Base-by-base conservation (phyloP, 2,329 filamentous ascomycete species). In the Aspergillus brunneoviolaceus region DNA sequence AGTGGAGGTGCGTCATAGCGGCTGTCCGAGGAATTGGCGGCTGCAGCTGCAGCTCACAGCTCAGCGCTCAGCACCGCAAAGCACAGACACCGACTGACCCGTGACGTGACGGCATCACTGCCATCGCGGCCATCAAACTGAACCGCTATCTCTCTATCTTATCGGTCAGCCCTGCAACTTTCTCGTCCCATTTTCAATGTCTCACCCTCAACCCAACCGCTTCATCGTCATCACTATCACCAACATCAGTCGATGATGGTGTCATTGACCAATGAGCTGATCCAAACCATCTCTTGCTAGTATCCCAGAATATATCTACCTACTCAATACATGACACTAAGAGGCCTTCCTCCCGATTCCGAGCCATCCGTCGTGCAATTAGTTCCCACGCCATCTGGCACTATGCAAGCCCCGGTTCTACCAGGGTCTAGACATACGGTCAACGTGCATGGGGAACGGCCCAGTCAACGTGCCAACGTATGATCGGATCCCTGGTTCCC, bases 391-490 rank as follows among this genome's bases (percentile, higher is more conserved):
- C 33, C 5, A 48, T 55, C 47, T 29, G 53, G 27, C 42, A 49
- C 48, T 49, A 31, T 31, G 27, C 42, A 48, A 47, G 42, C 45
- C 25, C n/a, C 12, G 23, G 53, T 55, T 60, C 58, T 39, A 60
- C 33, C 29, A 33, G 27, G 49, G 58, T 27, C 58, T 60, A 60
- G 58, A 52, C 52, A 52, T 33, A 23, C 31, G 27, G 42, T 27
- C 49, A 42, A 48, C 58, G 49, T 56, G 52, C 53, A 60, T 60
- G 47, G 42, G 23, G 3, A 51, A 51, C 48, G 29, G 14, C 29
- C 53, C 42, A 51, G 49, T 57, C 53, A 54, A 33, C 52, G 45
- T 50, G 21, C 31, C 27, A 54, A 57, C 48, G 33, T 60, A 55
- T 52, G 55, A 60, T 51, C 51, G 3, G 51, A 57, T 55, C 19